phyloP scores from a whole-genome alignment of 345 rosid genomes.

The Eucalyptus shirleyi region DNA sequence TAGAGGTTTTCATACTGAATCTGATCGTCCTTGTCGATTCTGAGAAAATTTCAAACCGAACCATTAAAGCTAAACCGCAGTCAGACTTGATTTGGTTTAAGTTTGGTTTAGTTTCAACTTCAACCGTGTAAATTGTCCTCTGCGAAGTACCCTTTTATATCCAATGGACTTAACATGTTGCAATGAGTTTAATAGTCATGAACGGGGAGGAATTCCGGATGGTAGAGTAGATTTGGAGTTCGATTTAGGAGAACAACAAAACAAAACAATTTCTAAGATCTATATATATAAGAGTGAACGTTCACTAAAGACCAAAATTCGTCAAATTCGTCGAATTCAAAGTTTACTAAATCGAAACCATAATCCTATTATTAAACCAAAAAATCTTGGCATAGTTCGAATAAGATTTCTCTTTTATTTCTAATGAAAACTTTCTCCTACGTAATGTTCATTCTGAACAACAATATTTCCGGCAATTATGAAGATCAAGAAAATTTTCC shows the following conservation, averaged over 20 bases:
- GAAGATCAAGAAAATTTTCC: background rate
- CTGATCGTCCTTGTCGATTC: background rate
- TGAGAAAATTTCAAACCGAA: background rate
- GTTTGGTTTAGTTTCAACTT: background rate
- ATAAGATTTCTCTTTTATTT: background rate
- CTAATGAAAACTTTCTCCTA: background rate
- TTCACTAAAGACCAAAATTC: background rate
- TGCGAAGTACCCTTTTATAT: background rate
- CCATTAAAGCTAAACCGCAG: background rate
- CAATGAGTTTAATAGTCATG: background rate
- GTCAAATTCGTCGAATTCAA: background rate
- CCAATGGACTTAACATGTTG: background rate
- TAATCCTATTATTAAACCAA: background rate
- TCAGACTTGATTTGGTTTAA: background rate
- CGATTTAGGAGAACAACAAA: background rate
- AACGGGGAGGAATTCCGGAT: background rate
- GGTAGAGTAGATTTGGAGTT: background rate
- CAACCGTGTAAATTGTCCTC: background rate
- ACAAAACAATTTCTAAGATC: background rate
- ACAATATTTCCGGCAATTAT: background rate
- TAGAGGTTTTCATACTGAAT: background rate
- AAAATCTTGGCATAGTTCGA: background rate
- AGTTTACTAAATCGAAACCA: background rate
- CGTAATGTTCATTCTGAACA: background rate
- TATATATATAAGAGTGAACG: background rate